Percentiles rank a stretch among this genome's conserved stretches.
Evolutionary conservation across 2,329 filamentous ascomycete genomes (phyloP).

Genomic region (Venturiaceae sp.): DNA sequence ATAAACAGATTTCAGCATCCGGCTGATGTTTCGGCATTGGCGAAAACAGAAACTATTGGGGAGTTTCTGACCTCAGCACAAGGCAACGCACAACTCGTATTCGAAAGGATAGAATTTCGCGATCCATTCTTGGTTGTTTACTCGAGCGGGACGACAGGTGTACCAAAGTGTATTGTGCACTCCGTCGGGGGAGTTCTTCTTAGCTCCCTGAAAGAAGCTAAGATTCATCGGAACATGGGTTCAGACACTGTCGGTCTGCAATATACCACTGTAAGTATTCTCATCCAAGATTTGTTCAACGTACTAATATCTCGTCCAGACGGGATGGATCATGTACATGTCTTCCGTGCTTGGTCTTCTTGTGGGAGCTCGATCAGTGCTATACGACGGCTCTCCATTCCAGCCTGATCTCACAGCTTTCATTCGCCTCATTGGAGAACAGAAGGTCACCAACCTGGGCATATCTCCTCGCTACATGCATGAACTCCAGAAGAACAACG

Average conservation of each 20-base stretch:
- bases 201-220: slow-evolving; percentile 51
- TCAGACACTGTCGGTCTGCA: slow-evolving; percentile 40
- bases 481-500: slow-evolving; percentile 55
- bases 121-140: slow-evolving; percentile 74
- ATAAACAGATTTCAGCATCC: slow-evolving; percentile 56
- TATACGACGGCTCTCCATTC: slow-evolving; percentile 83
- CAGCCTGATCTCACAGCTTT: slow-evolving; percentile 56
- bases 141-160: slow-evolving; percentile 70
- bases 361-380: slow-evolving; percentile 49
- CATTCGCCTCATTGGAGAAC: slow-evolving; percentile 51
- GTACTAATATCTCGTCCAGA: slow-evolving; percentile 20
- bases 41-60: slow-evolving; percentile 33
- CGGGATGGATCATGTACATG: slow-evolving; percentile 86
- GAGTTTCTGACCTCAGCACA: slow-evolving; percentile 30
- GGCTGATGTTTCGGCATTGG: slow-evolving; percentile 47
- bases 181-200: slow-evolving; percentile 56
- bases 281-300: background rate
- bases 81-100: slow-evolving; percentile 33
- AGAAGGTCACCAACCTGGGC: slow-evolving; percentile 62
- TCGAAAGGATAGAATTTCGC: slow-evolving; percentile 56
- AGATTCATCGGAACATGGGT: slow-evolving; percentile 39
- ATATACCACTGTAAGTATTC: slow-evolving; percentile 40
- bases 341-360: slow-evolving; percentile 48
- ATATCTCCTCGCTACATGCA: slow-evolving; percentile 69
- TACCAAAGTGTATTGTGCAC: slow-evolving; percentile 80